These are phyloP conservation scores for Myriosclerotinia curreyana DNA, from an alignment of 2,329 filamentous ascomycete genomes.

Conservation along the genomic window DNA sequence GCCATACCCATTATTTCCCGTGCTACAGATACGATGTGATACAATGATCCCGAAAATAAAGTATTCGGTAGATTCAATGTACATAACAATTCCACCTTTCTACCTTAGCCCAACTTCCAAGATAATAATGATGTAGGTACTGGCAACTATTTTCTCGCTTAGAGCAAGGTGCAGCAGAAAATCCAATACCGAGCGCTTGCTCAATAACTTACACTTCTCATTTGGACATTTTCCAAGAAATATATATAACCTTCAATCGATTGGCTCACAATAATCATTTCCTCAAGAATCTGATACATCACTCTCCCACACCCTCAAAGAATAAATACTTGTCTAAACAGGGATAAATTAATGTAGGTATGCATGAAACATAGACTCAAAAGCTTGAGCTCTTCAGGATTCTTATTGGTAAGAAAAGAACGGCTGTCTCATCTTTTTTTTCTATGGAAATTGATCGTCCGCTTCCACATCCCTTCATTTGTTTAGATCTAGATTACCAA, in stretches of 20 bases:
- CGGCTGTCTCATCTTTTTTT: slow-evolving; percentile 16
- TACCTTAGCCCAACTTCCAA: neutral
- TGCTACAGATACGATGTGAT: slow-evolving; percentile 7
- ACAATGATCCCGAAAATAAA: slow-evolving; percentile 19
- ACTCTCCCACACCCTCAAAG: neutral
- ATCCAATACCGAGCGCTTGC: slow-evolving; percentile 6
- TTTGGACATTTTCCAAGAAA: neutral
- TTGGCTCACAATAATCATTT: slow-evolving; percentile 1
- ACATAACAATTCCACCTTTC: slow-evolving; percentile 1
- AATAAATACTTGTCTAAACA: slow-evolving; percentile 9
- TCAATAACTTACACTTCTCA: neutral
- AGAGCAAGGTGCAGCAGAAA: neutral
- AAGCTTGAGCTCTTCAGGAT: slow-evolving; percentile 15
- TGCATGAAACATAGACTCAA: slow-evolving; percentile 16
- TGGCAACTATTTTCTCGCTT: neutral
- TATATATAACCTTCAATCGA: neutral
- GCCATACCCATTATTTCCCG: slow-evolving; percentile 2
- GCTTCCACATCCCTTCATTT: neutral
- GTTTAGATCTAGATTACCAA: slow-evolving; percentile 9
- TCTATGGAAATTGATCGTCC: slow-evolving; percentile 12
- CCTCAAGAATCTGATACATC: slow-evolving; percentile 12
- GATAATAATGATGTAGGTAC: neutral
- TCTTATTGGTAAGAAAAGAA: slow-evolving; percentile 2
- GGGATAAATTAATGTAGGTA: slow-evolving; percentile 16
- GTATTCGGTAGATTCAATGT: slow-evolving; percentile 9